Conservation (phyloP, 768 basidiomycete genomes). For the Hemileccinum impolitum region DNA sequence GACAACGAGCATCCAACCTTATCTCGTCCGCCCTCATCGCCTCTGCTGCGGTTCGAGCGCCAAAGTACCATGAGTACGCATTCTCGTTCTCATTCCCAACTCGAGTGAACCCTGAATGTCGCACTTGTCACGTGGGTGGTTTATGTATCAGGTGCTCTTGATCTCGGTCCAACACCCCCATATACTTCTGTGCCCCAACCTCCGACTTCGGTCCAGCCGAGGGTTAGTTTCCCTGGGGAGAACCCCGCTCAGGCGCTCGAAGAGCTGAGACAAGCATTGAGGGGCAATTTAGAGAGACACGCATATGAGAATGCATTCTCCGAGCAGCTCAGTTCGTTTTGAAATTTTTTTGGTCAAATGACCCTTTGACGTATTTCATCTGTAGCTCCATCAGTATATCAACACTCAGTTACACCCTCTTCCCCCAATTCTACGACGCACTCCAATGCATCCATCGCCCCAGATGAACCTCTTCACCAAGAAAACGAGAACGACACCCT, state of each 20-base stretch:
- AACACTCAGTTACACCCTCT: not conserved
- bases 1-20: not conserved
- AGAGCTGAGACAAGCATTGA: constrained; percentile 17
- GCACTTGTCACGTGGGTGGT: not conserved
- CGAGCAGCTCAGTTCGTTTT: not conserved
- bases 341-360: not conserved
- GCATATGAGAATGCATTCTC: not conserved
- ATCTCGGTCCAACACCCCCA: constrained; percentile 27
- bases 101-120: not conserved
- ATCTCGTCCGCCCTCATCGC: not conserved
- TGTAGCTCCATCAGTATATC: constrained; percentile 1
- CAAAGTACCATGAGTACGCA: constrained; percentile 2
- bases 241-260: constrained; percentile 18
- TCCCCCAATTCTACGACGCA: not conserved
- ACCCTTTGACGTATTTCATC: not conserved
- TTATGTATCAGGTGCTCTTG: constrained; percentile 1
- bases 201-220: not conserved
- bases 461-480: constrained; percentile 2
- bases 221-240: not conserved
- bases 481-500: not conserved
- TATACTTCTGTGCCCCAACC: constrained; percentile 8
- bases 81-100: not conserved
- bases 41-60: constrained; percentile 6
- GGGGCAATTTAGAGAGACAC: constrained; percentile 7
- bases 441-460: constrained; percentile 8